A percentile compares a stretch with the other conserved stretches of the same genome.
Evolutionary conservation across 345 rosid genomes (phyloP).

Genomic region (Salix suchowensis): DNA sequence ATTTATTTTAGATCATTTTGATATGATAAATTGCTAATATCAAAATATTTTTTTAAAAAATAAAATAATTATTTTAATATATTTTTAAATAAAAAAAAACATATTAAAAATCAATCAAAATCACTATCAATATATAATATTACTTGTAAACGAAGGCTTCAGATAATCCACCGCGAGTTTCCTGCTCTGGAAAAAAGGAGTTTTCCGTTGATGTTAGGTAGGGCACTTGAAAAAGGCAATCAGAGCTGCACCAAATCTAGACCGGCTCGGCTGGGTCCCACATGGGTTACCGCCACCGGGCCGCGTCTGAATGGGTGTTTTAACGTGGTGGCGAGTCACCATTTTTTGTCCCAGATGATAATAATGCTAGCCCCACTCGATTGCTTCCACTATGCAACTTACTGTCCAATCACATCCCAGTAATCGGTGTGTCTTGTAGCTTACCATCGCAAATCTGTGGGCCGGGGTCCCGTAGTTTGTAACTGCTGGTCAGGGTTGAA

Average conservation of each 20-base stretch:
- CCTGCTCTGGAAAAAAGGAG: too few species aligned
- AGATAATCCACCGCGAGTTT: too few species aligned
- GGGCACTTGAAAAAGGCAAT: background rate
- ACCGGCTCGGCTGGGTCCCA: background rate
- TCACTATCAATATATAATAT: too few species aligned
- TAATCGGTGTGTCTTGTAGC: background rate
- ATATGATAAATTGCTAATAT: too few species aligned
- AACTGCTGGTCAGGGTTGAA: background rate
- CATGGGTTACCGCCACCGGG: background rate
- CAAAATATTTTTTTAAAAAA: too few species aligned
- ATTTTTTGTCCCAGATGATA: background rate
- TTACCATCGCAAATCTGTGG: background rate
- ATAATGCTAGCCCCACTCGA: constrained; percentile 2
- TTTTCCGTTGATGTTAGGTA: background rate
- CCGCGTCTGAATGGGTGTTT: background rate
- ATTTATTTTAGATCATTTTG: too few species aligned
- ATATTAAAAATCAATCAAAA: too few species aligned
- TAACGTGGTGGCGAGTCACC: constrained; percentile 18
- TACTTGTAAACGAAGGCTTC: too few species aligned
- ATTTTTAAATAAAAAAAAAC: too few species aligned
- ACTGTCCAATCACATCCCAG: background rate
- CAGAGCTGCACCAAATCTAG: background rate
- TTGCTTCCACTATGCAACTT: background rate
- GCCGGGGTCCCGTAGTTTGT: background rate
- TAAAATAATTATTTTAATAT: too few species aligned